Conservation (phyloP, 169 alveolate genomes). For the Cryptosporidium tyzzeri region DNA sequence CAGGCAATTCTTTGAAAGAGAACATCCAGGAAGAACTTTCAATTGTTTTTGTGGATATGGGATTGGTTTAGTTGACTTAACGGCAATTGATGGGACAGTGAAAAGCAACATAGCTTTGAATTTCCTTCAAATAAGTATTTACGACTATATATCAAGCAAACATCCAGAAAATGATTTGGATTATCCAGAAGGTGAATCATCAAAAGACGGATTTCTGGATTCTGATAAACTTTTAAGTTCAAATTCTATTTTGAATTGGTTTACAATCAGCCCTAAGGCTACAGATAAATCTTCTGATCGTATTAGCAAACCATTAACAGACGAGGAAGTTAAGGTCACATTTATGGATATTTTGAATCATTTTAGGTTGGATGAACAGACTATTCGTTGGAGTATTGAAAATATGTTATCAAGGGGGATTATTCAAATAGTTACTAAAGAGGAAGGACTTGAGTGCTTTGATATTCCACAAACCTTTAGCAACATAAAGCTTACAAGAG, state of each 20-base stretch:
- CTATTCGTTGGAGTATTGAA: constrained; percentile 58
- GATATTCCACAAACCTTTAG: constrained; percentile 37
- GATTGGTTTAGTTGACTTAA: constrained; percentile 23
- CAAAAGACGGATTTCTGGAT: constrained; percentile 3
- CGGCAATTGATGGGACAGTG: constrained; percentile 48
- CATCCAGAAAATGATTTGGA: background rate
- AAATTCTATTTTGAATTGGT: constrained; percentile 60
- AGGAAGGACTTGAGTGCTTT: background rate
- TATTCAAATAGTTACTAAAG: background rate
- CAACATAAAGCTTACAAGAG: background rate
- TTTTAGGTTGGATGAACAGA: constrained; percentile 33
- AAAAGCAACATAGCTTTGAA: constrained; percentile 6
- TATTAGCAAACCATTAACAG: background rate
- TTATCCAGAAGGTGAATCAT: background rate
- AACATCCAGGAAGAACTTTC: constrained; percentile 73
- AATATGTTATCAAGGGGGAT: constrained; percentile 53
- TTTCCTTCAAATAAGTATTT: constrained; percentile 60
- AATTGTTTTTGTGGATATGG: constrained; percentile 59
- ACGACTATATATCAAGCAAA: constrained; percentile 32
- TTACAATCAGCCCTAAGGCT: constrained; percentile 49
- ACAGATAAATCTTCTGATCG: background rate
- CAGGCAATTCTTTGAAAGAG: constrained; percentile 34
- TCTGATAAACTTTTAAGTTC: constrained; percentile 20
- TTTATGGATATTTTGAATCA: constrained; percentile 26
- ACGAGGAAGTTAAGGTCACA: background rate